Percentiles rank a stretch among this genome's conserved stretches.
Evolutionary conservation across 2,329 filamentous ascomycete species (phyloP).

Genomic region (Thelonectria olida): DNA sequence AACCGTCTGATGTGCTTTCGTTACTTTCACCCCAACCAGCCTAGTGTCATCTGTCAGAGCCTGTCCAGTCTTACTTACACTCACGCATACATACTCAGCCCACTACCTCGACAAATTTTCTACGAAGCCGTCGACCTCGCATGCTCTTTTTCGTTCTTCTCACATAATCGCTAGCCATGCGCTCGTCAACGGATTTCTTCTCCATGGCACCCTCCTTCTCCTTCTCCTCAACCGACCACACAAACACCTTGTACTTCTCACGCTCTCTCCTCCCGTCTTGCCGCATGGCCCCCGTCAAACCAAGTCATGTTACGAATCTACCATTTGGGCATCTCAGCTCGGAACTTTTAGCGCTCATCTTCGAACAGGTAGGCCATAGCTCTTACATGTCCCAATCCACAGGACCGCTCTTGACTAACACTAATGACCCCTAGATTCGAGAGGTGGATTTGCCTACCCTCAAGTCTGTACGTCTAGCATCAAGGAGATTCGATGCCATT

Average conservation of each 20-base stretch:
- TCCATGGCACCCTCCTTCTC: constrained; percentile 29
- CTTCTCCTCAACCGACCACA: constrained; percentile 25
- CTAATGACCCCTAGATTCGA: constrained; percentile 46
- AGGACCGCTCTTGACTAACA: constrained; percentile 19
- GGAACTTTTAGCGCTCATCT: constrained; percentile 54
- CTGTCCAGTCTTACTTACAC: constrained; percentile 20
- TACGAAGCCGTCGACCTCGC: neutral
- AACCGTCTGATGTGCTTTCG: constrained; percentile 35
- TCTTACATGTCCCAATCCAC: neutral
- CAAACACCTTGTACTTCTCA: constrained; percentile 18
- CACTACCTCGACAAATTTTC: constrained; percentile 5
- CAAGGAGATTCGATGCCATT: constrained; percentile 51
- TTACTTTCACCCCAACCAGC: constrained; percentile 44
- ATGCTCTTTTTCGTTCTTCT: constrained; percentile 11
- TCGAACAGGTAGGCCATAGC: constrained; percentile 48
- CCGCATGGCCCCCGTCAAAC: constrained; percentile 34
- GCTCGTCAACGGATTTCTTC: constrained; percentile 35
- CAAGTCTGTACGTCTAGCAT: constrained; percentile 48
- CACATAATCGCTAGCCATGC: constrained; percentile 24
- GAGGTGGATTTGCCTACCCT: constrained; percentile 48
- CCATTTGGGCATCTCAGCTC: constrained; percentile 49
- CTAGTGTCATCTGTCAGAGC: constrained; percentile 38
- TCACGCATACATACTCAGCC: constrained; percentile 20
- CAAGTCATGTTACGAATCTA: constrained; percentile 12
- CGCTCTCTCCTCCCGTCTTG: constrained; percentile 17